A percentile compares a stretch with the other conserved stretches of the same genome.
Evolutionary conservation across 1,284 basidiomycete species (phyloP).

Genomic region (Caloboletus firmus): DNA sequence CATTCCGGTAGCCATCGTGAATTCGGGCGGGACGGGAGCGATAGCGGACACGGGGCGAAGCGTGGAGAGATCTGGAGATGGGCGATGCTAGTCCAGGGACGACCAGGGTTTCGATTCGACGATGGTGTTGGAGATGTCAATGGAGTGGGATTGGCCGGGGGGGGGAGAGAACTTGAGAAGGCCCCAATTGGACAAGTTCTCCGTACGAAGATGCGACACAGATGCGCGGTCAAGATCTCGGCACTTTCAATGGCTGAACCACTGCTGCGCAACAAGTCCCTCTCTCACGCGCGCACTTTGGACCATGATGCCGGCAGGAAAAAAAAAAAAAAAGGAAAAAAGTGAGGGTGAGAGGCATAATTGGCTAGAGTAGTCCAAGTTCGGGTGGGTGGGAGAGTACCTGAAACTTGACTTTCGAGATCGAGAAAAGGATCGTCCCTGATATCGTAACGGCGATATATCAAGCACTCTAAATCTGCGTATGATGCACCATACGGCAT

Average conservation of each 20-base stretch:
- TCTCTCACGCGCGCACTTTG: conserved; percentile 24
- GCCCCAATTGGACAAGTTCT: conserved; percentile 25
- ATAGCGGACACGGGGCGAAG: conserved; percentile 28
- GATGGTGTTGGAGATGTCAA: conserved; percentile 36
- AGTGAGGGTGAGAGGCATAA: conserved; percentile 19
- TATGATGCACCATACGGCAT: conserved; percentile 39
- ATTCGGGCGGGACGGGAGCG: conserved; percentile 33
- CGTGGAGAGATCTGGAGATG: conserved; percentile 32
- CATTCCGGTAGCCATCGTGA: conserved; percentile 37
- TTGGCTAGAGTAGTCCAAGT: conserved; percentile 27
- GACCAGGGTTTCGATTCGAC: conserved; percentile 30
- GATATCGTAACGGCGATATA: conserved; percentile 37
- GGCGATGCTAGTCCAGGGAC: conserved; percentile 27
- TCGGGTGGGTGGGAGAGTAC: conserved; percentile 37
- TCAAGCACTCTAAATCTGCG: conserved; percentile 36
- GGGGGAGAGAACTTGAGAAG: conserved; percentile 31
- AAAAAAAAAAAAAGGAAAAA: conserved; percentile 11
- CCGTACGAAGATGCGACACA: conserved; percentile 25
- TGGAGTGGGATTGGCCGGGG: conserved; percentile 33
- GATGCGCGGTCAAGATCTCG: conserved; percentile 23
- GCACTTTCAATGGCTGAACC: conserved; percentile 19
- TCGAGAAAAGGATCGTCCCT: conserved; percentile 39
- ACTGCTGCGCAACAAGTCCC: conserved; percentile 19
- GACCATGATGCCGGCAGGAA: conserved; percentile 28
- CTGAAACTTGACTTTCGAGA: conserved; percentile 39